Base-by-base conservation (phyloP, 129 eudicot species). In the Centrapalus pauciflorus region DNA sequence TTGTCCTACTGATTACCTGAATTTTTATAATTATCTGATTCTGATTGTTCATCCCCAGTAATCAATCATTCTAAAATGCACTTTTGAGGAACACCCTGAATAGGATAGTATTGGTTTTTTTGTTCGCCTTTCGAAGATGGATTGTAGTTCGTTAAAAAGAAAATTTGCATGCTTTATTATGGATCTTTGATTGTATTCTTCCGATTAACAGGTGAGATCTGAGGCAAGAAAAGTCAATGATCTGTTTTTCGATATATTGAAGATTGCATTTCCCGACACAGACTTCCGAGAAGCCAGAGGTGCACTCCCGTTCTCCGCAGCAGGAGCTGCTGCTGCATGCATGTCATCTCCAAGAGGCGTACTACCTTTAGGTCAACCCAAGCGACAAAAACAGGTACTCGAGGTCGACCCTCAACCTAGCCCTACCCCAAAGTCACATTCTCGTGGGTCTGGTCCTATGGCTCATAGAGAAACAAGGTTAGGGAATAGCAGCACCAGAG, bases 191-290 rank as follows among this genome's bases (percentile, higher is more conserved):
- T 58, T 58, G 26, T 14, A 13, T 54, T 68, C 35, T 67, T 28
- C 19, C 21, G 45, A 19, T 76, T 50, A 69, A 73, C 71, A 93
- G 98, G 98, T 88, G 79, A 79, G 95, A 55, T 74, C 89, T 0
- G 98, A 93, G 76, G 96, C 98, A 62, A 84, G 83, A 74, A 88
- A 93, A 70, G 96, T 93, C 27, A 96, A 93, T 33, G 95, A 86
- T 67, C 82, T 93, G 58, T 88, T 93, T 72, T 93, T 93, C 14
- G 98, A 93, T 52, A 80, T 93, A 37, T 57, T 88, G 72, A 88
- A 83, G 74, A 70, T 82, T 61, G 81, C 80, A 19, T 84, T 88
- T 71, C 88, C 96, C 1, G 95, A 88, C 34, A 80, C 56, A 3
- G 98, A 88, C 77, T 88, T 93, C 58, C 83, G 85, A 76, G 98